Base-by-base conservation (phyloP, 352 stramenopile genomes). In the Globisporangium solare region DNA sequence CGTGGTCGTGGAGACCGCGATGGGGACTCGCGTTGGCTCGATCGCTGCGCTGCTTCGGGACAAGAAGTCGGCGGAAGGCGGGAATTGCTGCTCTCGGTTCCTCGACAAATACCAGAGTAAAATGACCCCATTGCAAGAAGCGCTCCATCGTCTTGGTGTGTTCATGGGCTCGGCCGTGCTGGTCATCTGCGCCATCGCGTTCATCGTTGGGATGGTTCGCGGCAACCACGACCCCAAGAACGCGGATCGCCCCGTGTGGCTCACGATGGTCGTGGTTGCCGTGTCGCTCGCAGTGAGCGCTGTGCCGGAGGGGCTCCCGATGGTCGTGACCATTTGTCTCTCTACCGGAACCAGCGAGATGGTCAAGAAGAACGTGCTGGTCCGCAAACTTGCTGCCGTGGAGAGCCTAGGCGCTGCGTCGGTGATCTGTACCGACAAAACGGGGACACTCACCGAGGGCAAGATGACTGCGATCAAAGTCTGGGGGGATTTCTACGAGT, bases 181-280 rank as follows among this genome's bases (percentile, higher is more conserved):
- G 13, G 88, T 87, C 56, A 75, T 91, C 10, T 74, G 73, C 32
- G 49, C 96, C 0, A 89, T 99, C 42, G 94, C 95, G 24, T 79
- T 98, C 37, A 67, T 97, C 11, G 89, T 97, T 12, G 86, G 91
- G 6, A 73, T 97, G 50, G 18, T 78, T 1, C 76, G 81, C 17
- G 60, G 54, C n/a, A 85, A 65, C 6, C 59, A 71, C 20, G 77
- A 91, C 47, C 72, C 71, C 1, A 78, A 80, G 48, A 64, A 85
- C 42, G 82, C 86, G 15, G 66, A 93, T 22, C 75, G 91, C 22
- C 86, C 91, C 0, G 79, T 95, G 35, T 88, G 71, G 61, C 58
- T 99, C 39, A 92, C 94, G 20, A 98, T 98, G 66, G 79, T 99
- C 46, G 98, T 97, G 67, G 90, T 98, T 24, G 92, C 92, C 0